Percentiles rank a stretch among this genome's conserved stretches.
These are phyloP conservation scores for Eucalyptus rudis DNA, from an alignment of 345 rosid species.

Conservation along the genomic window DNA sequence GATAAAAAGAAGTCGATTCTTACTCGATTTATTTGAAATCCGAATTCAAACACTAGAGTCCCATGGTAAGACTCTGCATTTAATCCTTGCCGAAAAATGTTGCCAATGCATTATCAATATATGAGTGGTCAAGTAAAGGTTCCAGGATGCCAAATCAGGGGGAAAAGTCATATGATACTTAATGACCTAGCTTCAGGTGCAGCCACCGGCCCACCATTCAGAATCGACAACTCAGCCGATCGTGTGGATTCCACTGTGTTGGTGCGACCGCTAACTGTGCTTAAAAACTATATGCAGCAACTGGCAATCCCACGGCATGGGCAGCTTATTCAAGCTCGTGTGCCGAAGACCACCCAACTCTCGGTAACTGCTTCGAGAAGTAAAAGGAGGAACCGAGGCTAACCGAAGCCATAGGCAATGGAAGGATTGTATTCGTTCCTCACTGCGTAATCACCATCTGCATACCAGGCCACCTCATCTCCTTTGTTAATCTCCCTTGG, in stretches of 20 bases:
- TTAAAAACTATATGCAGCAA: not conserved
- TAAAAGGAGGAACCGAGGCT: not conserved
- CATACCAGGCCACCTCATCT: constrained; percentile 99
- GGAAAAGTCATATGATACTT: not conserved
- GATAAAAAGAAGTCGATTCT: not conserved
- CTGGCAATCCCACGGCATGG: not conserved
- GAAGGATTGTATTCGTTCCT: constrained; percentile 80
- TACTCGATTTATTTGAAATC: not conserved
- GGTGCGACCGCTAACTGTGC: not conserved
- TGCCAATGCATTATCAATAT: not conserved
- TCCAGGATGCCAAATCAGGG: not conserved
- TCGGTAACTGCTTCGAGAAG: not conserved
- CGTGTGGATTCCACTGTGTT: not conserved
- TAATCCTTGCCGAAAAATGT: not conserved
- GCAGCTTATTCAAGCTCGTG: not conserved
- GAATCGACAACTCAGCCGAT: not conserved
- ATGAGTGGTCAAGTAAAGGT: not conserved
- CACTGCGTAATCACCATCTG: constrained; percentile 91
- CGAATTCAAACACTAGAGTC: not conserved
- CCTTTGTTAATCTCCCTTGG: constrained; percentile 96
- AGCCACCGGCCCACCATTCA: not conserved
- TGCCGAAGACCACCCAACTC: not conserved
- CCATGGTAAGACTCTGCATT: not conserved
- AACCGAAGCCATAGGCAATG: constrained; percentile 94
- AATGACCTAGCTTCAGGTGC: not conserved